Base-by-base conservation (phyloP, 148 eudicot species). In the Silene uniflora region DNA sequence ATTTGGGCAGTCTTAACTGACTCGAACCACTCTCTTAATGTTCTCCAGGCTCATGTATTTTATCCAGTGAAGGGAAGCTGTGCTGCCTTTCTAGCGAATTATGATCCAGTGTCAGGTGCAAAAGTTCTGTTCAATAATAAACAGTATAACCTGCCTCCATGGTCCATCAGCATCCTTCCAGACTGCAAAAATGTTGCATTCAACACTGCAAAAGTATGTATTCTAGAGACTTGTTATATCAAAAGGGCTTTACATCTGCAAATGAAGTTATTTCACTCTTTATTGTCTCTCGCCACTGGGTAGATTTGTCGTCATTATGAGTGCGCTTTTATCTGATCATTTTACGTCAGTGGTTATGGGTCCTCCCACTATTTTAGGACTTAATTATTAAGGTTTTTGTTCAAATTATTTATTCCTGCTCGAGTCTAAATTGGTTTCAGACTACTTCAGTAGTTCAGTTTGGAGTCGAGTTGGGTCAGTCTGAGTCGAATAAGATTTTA, bases 111-210 rank as follows among this genome's bases (percentile, higher is more conserved):
- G 3, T 87, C 89, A 44, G 82, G 85, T 47, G 94, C 72, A 4
- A 86, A 75, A 81, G 93, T 93, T 75, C 75, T 87, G 80, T 91
- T 89, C 83, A 91, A 91, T 78, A 86, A 89, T 80, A 81, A 65
- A 85, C 97, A 91, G 85, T 93, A 93, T 63, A 89, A 78, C 75
- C 74, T 93, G 74, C 98, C 98, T 73, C 98, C 97, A 62, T 91
- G 98, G 98, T 93, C 98, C 62, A 91, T 93, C 84, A 93, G 98
- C 88, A 91, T 93, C 74, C 98, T 93, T 76, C 91, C 98, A 8
- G 98, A 89, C 74, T 93, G 98, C 85, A 80, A 73, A 29, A 29
- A 29, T 29, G 32, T 29, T 4, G 32, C 32, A 29, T 29, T 29
- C 32, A 29, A 29, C 32, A 93, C 98, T 27, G 98, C 98, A 64